Conservation (phyloP, 768 basidiomycete genomes). For the Rhizopogon vesiculosus region DNA sequence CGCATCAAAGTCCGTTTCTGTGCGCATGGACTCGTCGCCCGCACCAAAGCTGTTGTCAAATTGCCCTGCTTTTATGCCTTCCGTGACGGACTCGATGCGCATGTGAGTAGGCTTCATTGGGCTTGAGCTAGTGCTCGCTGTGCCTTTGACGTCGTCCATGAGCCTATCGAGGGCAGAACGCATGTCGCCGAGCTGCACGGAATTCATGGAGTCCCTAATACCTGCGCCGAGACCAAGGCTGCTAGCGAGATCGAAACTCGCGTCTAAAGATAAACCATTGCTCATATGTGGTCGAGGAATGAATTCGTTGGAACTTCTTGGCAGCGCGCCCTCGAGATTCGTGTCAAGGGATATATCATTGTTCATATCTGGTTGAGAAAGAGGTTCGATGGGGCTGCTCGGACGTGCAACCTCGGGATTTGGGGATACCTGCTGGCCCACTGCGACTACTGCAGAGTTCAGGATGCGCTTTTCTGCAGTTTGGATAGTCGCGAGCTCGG, state of each 20-base stretch:
- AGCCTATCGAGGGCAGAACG: constrained; percentile 67
- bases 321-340: constrained; percentile 14
- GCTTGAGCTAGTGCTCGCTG: constrained; percentile 15
- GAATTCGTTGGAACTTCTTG: background rate
- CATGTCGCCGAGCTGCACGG: constrained; percentile 63
- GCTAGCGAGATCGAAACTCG: constrained; percentile 14
- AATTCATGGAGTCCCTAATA: constrained; percentile 38
- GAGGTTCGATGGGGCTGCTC: background rate
- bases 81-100: constrained; percentile 25
- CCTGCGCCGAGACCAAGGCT: constrained; percentile 18
- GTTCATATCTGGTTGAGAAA: constrained; percentile 7
- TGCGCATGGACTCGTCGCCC: constrained; percentile 24
- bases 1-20: constrained; percentile 21
- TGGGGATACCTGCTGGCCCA: background rate
- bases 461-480: constrained; percentile 39
- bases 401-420: background rate
- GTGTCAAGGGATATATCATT: constrained; percentile 14
- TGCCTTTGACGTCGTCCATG: constrained; percentile 57
- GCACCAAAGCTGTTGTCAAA: constrained; percentile 31
- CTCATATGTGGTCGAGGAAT: constrained; percentile 9
- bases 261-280: constrained; percentile 13
- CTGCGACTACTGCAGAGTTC: constrained; percentile 7
- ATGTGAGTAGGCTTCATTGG: constrained; percentile 18
- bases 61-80: constrained; percentile 27
- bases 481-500: constrained; percentile 47